Evolutionary conservation across 768 basidiomycete species (phyloP).

Genomic region (Lentinula sp.): DNA sequence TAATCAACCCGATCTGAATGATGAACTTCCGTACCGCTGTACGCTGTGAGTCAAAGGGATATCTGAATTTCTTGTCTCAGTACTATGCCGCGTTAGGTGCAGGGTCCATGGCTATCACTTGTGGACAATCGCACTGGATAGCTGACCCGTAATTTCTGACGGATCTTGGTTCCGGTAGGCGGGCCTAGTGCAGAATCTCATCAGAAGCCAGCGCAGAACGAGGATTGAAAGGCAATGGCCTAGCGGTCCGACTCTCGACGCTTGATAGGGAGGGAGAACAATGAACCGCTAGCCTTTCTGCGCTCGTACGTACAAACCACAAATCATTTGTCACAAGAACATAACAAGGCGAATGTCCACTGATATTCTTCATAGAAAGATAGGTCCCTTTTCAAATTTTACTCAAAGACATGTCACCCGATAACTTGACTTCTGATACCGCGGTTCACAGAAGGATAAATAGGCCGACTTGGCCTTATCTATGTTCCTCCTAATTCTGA

Average conservation of each 20-base stretch:
- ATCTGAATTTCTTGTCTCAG: too few relatives aligned
- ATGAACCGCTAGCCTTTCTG: background rate
- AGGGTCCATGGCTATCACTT: too few relatives aligned
- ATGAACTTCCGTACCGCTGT: background rate
- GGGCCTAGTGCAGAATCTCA: too few relatives aligned
- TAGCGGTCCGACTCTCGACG: too few relatives aligned
- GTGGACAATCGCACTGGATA: too few relatives aligned
- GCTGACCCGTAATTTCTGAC: too few relatives aligned
- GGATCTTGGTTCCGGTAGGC: too few relatives aligned
- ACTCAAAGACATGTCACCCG: background rate
- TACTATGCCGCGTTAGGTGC: too few relatives aligned
- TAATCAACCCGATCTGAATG: background rate
- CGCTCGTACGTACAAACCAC: background rate
- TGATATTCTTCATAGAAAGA: background rate
- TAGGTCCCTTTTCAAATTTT: background rate
- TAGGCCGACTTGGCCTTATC: background rate
- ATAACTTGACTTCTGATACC: background rate
- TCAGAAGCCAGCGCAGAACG: too few relatives aligned
- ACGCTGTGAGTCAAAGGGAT: background rate
- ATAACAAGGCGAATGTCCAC: background rate
- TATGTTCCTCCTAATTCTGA: background rate
- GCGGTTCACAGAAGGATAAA: background rate
- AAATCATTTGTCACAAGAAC: background rate
- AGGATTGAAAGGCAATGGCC: too few relatives aligned
- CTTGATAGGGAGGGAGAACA: background rate